Conservation (phyloP, 1,139 yeast genomes). For the Scheffersomyces lignicola region DNA sequence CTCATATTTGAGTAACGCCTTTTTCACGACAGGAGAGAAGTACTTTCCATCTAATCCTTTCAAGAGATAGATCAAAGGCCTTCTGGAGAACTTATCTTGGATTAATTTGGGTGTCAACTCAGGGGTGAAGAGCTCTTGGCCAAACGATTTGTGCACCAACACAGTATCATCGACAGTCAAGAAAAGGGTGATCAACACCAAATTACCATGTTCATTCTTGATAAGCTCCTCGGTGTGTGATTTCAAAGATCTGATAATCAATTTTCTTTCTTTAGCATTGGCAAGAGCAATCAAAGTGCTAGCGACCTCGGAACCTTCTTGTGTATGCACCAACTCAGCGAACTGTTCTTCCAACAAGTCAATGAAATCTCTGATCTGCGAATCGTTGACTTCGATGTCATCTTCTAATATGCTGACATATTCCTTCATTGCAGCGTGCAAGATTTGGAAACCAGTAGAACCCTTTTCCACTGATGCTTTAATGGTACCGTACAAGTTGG, state of each 20-base stretch:
- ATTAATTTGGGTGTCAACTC: conserved; percentile 60
- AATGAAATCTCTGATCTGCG: conserved; percentile 76
- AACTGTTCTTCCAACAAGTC: conserved; percentile 84
- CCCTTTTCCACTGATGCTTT: conserved; percentile 93
- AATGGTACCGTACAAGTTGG: conserved; percentile 79
- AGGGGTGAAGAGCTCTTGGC: conserved; percentile 54
- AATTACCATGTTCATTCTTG: conserved; percentile 82
- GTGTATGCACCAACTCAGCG: conserved; percentile 94
- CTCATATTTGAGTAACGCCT: conserved; percentile 60
- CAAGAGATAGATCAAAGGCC: conserved; percentile 82
- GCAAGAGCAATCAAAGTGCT: conserved; percentile 77
- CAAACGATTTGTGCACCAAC: conserved; percentile 70
- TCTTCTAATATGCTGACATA: conserved; percentile 68
- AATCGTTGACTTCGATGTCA: conserved; percentile 44
- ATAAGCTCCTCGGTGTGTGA: conserved; percentile 73
- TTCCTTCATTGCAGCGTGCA: conserved; percentile 96
- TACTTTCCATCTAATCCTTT: conserved; percentile 81
- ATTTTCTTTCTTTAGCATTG: conserved; percentile 90
- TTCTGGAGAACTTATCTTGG: conserved; percentile 76
- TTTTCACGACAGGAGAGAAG: conserved; percentile 70
- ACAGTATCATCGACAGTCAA: conserved; percentile 95
- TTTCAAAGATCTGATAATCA: conserved; percentile 68
- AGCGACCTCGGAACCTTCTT: conserved; percentile 92
- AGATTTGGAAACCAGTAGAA: conserved; percentile 91
- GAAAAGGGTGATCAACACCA: conserved; percentile 75